These are phyloP conservation scores for Lachancea meyersii DNA, from an alignment of 805 yeast genomes.

Conservation along the genomic window DNA sequence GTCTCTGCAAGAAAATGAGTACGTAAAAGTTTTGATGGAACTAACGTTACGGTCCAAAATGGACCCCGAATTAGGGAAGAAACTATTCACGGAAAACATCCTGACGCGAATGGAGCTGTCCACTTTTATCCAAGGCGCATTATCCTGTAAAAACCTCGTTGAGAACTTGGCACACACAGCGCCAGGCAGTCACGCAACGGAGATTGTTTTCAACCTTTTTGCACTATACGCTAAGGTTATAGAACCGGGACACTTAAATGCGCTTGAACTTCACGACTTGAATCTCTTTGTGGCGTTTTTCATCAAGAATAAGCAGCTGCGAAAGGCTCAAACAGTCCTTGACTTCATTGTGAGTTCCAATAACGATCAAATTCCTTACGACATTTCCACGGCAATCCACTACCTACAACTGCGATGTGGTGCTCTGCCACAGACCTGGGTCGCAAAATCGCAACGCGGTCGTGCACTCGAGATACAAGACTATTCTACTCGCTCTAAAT, in stretches of 20 bases:
- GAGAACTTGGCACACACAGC: constrained; percentile 10
- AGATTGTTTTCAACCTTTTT: constrained; percentile 13
- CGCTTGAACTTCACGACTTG: constrained; percentile 16
- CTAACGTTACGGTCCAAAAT: constrained; percentile 10
- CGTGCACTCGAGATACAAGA: constrained; percentile 7
- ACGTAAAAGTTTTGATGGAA: constrained; percentile 11
- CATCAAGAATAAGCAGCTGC: constrained; percentile 17
- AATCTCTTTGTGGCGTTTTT: constrained; percentile 15
- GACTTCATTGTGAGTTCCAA: constrained; percentile 14
- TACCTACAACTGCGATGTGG: constrained; percentile 28
- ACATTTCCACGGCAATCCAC: constrained; percentile 16
- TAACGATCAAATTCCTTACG: constrained; percentile 11
- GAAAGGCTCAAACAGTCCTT: constrained; percentile 21
- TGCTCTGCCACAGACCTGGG: constrained; percentile 21
- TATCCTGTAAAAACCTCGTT: constrained; percentile 6
- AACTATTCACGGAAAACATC: constrained; percentile 9
- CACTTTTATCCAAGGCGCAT: constrained; percentile 12
- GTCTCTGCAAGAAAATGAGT: constrained; percentile 2
- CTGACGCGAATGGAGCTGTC: constrained; percentile 13
- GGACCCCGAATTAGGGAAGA: background rate
- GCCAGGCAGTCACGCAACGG: constrained; percentile 14
- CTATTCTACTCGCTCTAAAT: constrained; percentile 7
- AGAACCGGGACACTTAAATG: constrained; percentile 6
- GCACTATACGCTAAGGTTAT: constrained; percentile 11
- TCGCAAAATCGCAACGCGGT: background rate